These are phyloP conservation scores for Aureobasidium mangrovei DNA, from an alignment of 2,329 filamentous ascomycete genomes.

Conservation along the genomic window DNA sequence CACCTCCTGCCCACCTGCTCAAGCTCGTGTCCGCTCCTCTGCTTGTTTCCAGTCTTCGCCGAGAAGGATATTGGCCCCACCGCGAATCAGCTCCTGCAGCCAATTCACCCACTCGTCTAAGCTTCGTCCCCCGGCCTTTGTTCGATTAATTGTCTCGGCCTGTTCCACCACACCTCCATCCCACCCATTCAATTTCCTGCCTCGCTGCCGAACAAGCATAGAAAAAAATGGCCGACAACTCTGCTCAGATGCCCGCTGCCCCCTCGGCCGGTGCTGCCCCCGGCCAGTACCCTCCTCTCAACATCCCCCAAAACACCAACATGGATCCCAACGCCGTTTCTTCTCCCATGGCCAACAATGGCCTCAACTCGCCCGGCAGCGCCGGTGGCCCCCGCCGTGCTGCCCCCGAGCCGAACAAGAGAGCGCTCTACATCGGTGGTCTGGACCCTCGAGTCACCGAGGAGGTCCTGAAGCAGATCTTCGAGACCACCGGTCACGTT, in stretches of 20 bases:
- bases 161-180: not conserved
- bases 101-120: not conserved
- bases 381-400: conserved; percentile 78
- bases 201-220: not conserved
- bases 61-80: not conserved
- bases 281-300: conserved; percentile 68
- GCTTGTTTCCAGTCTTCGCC: not conserved
- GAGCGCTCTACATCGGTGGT: conserved; percentile 90
- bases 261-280: conserved; percentile 61
- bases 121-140: conserved; percentile 10
- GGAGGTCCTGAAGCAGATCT: conserved; percentile 93
- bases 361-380: conserved; percentile 77
- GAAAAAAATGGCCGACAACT: conserved; percentile 62
- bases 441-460: conserved; percentile 92
- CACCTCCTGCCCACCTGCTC: not conserved
- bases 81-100: not conserved
- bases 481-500: conserved; percentile 96
- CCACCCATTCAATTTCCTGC: not conserved
- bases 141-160: conserved; percentile 9
- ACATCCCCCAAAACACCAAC: conserved; percentile 93
- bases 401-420: conserved; percentile 96
- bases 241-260: conserved; percentile 60
- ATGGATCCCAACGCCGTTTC: conserved; percentile 88
- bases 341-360: conserved; percentile 63
- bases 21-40: not conserved